These are phyloP conservation scores for Vigna angularis DNA, from an alignment of 306 rosid genomes.

Conservation along the genomic window DNA sequence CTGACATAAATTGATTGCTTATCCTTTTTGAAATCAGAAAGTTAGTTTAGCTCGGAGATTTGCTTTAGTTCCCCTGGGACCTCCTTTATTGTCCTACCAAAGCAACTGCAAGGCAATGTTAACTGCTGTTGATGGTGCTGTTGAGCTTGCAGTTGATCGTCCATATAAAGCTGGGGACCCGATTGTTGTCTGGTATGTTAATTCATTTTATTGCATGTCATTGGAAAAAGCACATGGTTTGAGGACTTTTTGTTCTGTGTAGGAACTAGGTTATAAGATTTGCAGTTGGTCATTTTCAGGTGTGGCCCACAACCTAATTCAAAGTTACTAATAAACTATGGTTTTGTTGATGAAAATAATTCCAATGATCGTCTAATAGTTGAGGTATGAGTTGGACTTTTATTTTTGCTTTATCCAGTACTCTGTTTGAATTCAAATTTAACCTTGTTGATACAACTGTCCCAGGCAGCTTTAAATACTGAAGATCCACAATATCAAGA, in stretches of 20 bases:
- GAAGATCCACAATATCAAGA: conserved; percentile 99
- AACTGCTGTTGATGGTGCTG: conserved; percentile 75
- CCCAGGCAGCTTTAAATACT: conserved; percentile 88
- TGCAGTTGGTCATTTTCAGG: conserved; percentile 62
- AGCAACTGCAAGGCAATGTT: conserved; percentile 95
- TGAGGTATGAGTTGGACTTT: conserved; percentile 59
- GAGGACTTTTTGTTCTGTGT: conserved; percentile 14
- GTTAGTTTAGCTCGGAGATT: conserved; percentile 98
- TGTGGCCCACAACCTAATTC: conserved; percentile 99
- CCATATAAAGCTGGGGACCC: conserved; percentile 89
- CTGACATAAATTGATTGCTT: conserved; percentile 27
- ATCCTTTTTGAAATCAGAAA: conserved; percentile 63
- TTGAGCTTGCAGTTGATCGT: conserved; percentile 88
- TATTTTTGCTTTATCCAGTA: conserved; percentile 25
- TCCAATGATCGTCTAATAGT: conserved; percentile 74
- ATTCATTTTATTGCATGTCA: conserved; percentile 34
- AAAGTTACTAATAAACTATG: conserved; percentile 87
- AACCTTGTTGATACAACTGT: conserved; percentile 42
- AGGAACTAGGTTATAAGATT: conserved; percentile 19
- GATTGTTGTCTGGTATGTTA: conserved; percentile 82
- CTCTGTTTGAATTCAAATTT: conserved; percentile 40
- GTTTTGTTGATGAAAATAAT: conserved; percentile 92
- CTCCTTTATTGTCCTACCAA: conserved; percentile 86
- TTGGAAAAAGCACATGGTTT: conserved; percentile 6
- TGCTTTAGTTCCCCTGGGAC: conserved; percentile 98